phyloP scores from a whole-genome alignment of 306 rosid species.

The Prunus padus region DNA sequence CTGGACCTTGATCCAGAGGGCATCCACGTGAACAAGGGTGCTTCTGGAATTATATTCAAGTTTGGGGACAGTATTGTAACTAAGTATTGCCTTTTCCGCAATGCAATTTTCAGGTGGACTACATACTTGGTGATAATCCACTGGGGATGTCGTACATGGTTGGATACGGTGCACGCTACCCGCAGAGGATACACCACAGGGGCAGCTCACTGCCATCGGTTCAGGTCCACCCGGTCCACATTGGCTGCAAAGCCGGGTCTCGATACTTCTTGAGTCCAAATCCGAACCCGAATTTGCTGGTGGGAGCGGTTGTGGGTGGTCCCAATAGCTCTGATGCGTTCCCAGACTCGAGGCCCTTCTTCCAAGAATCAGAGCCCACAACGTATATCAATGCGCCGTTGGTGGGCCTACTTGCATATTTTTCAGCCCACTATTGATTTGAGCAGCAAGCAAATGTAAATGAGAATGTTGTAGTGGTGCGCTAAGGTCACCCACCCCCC shows the following conservation, averaged over 20 bases:
- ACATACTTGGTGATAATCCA: constrained; percentile 92
- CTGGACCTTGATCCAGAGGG: neutral
- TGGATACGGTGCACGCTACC: constrained; percentile 85
- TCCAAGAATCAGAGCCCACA: constrained; percentile 92
- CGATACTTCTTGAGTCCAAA: constrained; percentile 59
- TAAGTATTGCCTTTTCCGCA: neutral
- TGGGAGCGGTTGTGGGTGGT: constrained; percentile 91
- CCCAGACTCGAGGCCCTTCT: constrained; percentile 88
- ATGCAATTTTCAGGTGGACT: constrained; percentile 64
- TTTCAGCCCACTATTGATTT: constrained; percentile 70
- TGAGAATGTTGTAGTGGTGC: constrained; percentile 31
- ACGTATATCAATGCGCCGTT: constrained; percentile 82
- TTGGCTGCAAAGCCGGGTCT: constrained; percentile 85
- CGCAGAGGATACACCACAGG: constrained; percentile 86
- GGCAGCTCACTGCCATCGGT: constrained; percentile 85
- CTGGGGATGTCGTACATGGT: constrained; percentile 95
- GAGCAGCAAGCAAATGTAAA: neutral
- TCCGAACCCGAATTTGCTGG: constrained; percentile 71
- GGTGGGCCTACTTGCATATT: constrained; percentile 87
- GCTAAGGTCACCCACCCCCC: constrained; percentile 37
- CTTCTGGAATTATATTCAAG: neutral
- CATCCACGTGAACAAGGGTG: neutral
- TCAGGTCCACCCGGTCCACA: constrained; percentile 65
- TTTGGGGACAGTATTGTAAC: neutral
- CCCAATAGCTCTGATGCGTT: constrained; percentile 76